Evolutionary conservation across 495 filamentous ascomycete species (phyloP).

Genomic region (Bacidia gigantensis): DNA sequence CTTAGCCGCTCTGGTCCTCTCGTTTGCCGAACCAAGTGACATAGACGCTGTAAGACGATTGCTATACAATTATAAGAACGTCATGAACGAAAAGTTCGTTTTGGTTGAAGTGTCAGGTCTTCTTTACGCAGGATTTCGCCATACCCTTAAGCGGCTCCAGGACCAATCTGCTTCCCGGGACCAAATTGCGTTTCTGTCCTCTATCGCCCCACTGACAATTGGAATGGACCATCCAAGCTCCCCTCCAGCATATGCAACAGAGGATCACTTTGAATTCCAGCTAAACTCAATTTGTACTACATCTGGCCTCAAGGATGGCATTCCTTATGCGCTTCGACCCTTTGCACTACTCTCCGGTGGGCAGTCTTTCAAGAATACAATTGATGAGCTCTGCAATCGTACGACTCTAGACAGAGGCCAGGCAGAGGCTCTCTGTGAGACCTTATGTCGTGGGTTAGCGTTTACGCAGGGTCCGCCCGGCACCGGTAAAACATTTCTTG

Average conservation of each 20-base stretch:
- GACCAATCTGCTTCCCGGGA: conserved; percentile 8
- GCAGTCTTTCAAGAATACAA: conserved; percentile 1
- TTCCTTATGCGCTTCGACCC: conserved; percentile 23
- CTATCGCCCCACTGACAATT: conserved; percentile 33
- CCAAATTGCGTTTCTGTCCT: conserved; percentile 40
- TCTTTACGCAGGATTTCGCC: conserved; percentile 29
- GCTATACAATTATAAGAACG: conserved; percentile 8
- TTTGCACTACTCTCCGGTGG: neutral
- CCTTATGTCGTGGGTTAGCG: conserved; percentile 39
- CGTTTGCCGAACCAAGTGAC: conserved; percentile 13
- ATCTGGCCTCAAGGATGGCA: neutral
- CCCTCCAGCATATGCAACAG: conserved; percentile 35
- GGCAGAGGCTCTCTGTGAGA: conserved; percentile 38
- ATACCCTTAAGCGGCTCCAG: conserved; percentile 15
- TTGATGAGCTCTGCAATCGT: conserved; percentile 19
- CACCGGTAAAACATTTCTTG: conserved; percentile 45
- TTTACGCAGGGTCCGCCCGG: conserved; percentile 67
- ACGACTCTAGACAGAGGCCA: conserved; percentile 44
- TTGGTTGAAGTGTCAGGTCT: conserved; percentile 54
- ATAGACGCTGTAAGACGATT: conserved; percentile 11
- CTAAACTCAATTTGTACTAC: conserved; percentile 24
- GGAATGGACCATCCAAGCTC: conserved; percentile 16
- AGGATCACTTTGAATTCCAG: conserved; percentile 31
- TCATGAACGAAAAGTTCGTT: conserved; percentile 12
- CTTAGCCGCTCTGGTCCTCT: conserved; percentile 12